Conservation (phyloP, 192 early-diverging fungal genomes). For the Coemansia sp. region DNA sequence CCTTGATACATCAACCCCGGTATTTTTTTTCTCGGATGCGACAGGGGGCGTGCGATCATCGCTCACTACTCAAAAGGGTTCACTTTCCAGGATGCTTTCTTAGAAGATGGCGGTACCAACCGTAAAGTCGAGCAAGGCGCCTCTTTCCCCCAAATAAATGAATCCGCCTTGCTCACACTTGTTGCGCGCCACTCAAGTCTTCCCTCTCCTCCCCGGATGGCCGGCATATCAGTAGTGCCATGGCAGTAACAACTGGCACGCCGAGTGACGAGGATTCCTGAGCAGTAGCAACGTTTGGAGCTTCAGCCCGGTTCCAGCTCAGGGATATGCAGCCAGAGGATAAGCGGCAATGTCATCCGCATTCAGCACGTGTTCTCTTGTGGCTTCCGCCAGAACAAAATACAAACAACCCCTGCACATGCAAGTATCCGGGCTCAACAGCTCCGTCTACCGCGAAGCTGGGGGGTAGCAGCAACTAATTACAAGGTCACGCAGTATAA, state of each 20-base stretch:
- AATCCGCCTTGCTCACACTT: background rate
- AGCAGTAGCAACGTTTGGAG: background rate
- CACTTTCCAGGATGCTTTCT: background rate
- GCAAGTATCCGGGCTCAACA: background rate
- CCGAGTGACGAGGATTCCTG: background rate
- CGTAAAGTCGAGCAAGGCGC: background rate
- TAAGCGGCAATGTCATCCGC: background rate
- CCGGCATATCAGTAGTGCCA: background rate
- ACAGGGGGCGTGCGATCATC: background rate
- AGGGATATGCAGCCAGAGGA: background rate
- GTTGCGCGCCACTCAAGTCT: background rate
- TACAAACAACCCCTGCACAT: background rate
- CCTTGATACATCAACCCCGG: background rate
- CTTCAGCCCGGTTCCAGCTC: constrained; percentile 1
- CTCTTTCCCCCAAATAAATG: background rate
- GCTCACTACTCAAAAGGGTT: constrained; percentile 1
- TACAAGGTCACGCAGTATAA: background rate
- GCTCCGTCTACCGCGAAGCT: constrained; percentile 1
- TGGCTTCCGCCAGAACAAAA: background rate
- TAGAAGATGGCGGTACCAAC: too few species aligned
- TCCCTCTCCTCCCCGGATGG: background rate
- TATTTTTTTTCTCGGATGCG: background rate
- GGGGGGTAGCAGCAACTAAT: background rate
- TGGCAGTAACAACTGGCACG: background rate
- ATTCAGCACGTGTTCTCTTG: background rate